phyloP scores from a whole-genome alignment of 805 yeast species.

The Ogataea neopini region DNA sequence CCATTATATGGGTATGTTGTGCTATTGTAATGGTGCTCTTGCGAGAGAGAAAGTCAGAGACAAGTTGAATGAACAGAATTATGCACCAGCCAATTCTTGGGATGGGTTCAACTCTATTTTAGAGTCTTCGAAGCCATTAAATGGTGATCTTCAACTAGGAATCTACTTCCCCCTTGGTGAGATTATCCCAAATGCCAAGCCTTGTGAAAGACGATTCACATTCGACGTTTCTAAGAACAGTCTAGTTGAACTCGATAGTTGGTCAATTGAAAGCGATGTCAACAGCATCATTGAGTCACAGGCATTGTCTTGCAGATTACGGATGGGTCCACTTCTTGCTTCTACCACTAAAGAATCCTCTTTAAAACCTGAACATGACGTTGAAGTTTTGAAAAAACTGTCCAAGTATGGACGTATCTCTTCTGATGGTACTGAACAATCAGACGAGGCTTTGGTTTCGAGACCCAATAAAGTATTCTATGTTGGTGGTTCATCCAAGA shows the following conservation, averaged over 20 bases:
- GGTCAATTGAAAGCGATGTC: constrained; percentile 66
- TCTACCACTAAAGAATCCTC: constrained; percentile 19
- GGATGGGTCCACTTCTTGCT: constrained; percentile 77
- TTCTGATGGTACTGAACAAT: constrained; percentile 53
- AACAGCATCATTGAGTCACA: constrained; percentile 82
- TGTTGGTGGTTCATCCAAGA: constrained; percentile 88
- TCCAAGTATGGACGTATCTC: constrained; percentile 42
- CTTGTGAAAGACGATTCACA: constrained; percentile 58
- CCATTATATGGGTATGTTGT: constrained; percentile 91
- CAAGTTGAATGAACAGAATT: constrained; percentile 49
- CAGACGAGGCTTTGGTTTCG: constrained; percentile 43
- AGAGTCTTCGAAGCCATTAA: constrained; percentile 35
- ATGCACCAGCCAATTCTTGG: constrained; percentile 46
- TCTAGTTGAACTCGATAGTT: constrained; percentile 36
- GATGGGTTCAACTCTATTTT: constrained; percentile 57
- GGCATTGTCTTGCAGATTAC: constrained; percentile 77
- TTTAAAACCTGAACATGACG: constrained; percentile 17
- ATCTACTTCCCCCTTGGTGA: constrained; percentile 89
- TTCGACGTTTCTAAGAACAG: constrained; percentile 37
- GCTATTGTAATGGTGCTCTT: constrained; percentile 87
- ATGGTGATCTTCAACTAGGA: constrained; percentile 55
- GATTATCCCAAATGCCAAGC: constrained; percentile 78
- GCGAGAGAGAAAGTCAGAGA: constrained; percentile 81
- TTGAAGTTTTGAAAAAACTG: constrained; percentile 26
- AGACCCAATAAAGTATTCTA: constrained; percentile 71